phyloP scores from a whole-genome alignment of 2,329 filamentous ascomycete genomes.

The Fusarium mexicanum region DNA sequence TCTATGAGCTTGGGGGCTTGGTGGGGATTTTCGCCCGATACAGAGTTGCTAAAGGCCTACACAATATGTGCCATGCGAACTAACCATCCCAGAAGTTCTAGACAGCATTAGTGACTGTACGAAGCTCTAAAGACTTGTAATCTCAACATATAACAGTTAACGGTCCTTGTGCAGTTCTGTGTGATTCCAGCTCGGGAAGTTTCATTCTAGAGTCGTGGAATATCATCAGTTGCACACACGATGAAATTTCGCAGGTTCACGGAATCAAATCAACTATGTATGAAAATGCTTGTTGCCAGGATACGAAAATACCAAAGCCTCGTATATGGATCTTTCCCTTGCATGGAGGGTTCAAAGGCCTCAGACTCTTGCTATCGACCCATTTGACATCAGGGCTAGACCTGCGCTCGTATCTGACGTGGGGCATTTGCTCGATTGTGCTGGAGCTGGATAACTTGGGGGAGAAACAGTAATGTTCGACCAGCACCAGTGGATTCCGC shows the following conservation, averaged over 20 bases:
- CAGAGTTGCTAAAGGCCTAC: not conserved
- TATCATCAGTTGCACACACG: not conserved
- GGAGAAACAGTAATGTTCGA: too few relatives aligned
- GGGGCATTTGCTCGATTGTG: not conserved
- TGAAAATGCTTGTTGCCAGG: not conserved
- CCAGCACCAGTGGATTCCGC: not conserved
- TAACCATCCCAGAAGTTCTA: not conserved
- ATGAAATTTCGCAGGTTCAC: not conserved
- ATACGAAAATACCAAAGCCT: not conserved
- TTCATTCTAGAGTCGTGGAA: not conserved
- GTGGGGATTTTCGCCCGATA: not conserved
- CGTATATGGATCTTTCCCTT: conserved; percentile 12
- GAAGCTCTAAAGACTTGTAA: too few relatives aligned
- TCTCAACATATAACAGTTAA: not conserved
- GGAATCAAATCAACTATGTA: not conserved
- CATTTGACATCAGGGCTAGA: not conserved
- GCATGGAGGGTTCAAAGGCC: not conserved
- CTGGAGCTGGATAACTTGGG: too few relatives aligned
- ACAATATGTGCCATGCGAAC: not conserved
- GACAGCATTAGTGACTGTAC: not conserved
- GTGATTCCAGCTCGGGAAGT: not conserved
- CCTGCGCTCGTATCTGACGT: not conserved
- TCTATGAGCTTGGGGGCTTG: not conserved
- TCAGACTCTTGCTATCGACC: not conserved
- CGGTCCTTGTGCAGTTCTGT: not conserved